Conservation (phyloP, 345 rosid species). For the rapeseed (Brassica napus) region Da-Ae NC_063439.1:26102501-26103000, state of each 20-base stretch:
- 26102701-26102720: background rate
- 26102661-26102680: conserved; percentile 32
- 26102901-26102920: background rate
- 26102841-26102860: background rate
- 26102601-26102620: background rate
- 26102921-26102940: background rate
- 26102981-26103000: background rate
- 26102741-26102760: background rate
- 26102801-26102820: background rate
- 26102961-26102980: background rate
- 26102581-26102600: background rate
- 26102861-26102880: background rate
- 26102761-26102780: background rate
- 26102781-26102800: background rate
- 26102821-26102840: background rate
- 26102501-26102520: background rate
- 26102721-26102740: background rate
- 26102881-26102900: background rate
- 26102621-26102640: background rate
- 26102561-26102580: background rate
- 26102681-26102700: conserved; percentile 24
- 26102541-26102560: background rate
- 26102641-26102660: background rate
- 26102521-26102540: conserved; percentile 2
- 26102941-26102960: background rate